A percentile compares a stretch with the other conserved stretches of the same genome.
Conservation (phyloP, 1,284 basidiomycete species). For the Flammula alnicola region DNA sequence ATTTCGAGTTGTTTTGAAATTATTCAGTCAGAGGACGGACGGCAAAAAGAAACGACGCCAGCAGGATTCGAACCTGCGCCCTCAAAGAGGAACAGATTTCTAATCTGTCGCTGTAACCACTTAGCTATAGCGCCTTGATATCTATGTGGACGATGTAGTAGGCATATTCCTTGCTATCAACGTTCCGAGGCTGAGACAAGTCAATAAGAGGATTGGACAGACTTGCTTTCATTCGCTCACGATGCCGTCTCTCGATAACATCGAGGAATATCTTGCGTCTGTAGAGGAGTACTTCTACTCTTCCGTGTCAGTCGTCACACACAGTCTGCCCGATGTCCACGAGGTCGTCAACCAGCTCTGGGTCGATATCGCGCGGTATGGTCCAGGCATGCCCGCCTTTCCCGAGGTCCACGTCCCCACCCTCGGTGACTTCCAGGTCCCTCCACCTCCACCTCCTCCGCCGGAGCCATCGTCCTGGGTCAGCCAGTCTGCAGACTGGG, state of each 20-base stretch:
- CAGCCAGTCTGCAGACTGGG: conserved; percentile 55
- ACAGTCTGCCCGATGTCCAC: conserved; percentile 64
- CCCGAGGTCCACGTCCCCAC: conserved; percentile 66
- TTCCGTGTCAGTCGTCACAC: conserved; percentile 60
- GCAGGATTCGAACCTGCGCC: conserved; percentile 76
- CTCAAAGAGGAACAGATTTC: conserved; percentile 63
- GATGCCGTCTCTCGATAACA: conserved; percentile 59
- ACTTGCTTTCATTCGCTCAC: conserved; percentile 17
- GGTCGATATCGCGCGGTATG: conserved; percentile 79
- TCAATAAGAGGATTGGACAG: not conserved
- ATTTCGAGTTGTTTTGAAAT: too few relatives aligned
- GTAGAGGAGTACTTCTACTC: conserved; percentile 67
- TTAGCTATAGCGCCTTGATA: conserved; percentile 30
- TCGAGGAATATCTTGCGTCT: conserved; percentile 72
- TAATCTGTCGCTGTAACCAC: conserved; percentile 42
- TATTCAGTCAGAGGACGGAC: too few relatives aligned
- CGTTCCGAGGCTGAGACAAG: too few relatives aligned
- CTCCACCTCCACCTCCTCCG: conserved; percentile 62
- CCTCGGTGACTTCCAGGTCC: conserved; percentile 73
- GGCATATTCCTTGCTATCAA: too few relatives aligned
- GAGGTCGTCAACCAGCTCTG: conserved; percentile 73
- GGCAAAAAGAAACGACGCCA: conserved; percentile 51
- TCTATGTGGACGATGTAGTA: too few relatives aligned
- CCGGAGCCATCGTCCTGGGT: conserved; percentile 52
- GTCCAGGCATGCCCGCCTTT: conserved; percentile 69